phyloP scores from a whole-genome alignment of 2,329 filamentous ascomycete genomes.

The Proliferodiscus dingleyae region DNA sequence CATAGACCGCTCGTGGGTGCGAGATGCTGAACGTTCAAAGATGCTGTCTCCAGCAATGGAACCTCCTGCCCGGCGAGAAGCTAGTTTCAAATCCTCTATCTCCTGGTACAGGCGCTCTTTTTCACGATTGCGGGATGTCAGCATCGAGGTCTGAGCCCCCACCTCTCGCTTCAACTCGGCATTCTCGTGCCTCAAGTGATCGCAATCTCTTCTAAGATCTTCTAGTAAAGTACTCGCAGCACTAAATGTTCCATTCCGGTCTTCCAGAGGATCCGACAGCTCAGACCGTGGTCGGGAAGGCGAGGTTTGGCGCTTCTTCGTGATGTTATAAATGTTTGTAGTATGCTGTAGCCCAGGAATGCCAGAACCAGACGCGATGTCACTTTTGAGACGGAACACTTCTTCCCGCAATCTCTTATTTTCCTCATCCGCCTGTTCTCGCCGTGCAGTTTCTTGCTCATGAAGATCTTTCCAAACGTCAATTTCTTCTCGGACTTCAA shows the following conservation, averaged over 20 bases:
- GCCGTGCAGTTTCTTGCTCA: slow-evolving; percentile 81
- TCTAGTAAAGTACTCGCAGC: slow-evolving; percentile 65
- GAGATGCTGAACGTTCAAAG: slow-evolving; percentile 87
- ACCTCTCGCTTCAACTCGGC: slow-evolving; percentile 88
- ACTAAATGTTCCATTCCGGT: slow-evolving; percentile 48
- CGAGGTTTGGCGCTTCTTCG: slow-evolving; percentile 46
- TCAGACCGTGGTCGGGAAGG: slow-evolving; percentile 45
- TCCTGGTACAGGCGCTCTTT: slow-evolving; percentile 94
- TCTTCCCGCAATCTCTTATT: slow-evolving; percentile 81
- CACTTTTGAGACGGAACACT: slow-evolving; percentile 65
- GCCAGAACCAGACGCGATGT: slow-evolving; percentile 37
- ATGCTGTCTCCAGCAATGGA: slow-evolving; percentile 78
- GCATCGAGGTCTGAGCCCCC: slow-evolving; percentile 93
- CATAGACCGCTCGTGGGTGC: slow-evolving; percentile 67
- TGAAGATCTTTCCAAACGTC: slow-evolving; percentile 95
- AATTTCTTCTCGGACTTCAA: slow-evolving; percentile 54
- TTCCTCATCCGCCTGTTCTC: slow-evolving; percentile 88
- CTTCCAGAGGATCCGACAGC: slow-evolving; percentile 40
- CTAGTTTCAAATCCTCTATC: slow-evolving; percentile 92
- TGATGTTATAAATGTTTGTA: slow-evolving; percentile 63
- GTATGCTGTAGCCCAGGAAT: slow-evolving; percentile 47
- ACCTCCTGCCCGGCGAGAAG: slow-evolving; percentile 66
- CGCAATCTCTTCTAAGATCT: slow-evolving; percentile 64
- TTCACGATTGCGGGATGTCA: slow-evolving; percentile 91
- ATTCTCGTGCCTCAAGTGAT: slow-evolving; percentile 85